These are phyloP conservation scores for Penicillium sp. DNA, from an alignment of 2,329 filamentous ascomycete species.

Conservation along the genomic window DNA sequence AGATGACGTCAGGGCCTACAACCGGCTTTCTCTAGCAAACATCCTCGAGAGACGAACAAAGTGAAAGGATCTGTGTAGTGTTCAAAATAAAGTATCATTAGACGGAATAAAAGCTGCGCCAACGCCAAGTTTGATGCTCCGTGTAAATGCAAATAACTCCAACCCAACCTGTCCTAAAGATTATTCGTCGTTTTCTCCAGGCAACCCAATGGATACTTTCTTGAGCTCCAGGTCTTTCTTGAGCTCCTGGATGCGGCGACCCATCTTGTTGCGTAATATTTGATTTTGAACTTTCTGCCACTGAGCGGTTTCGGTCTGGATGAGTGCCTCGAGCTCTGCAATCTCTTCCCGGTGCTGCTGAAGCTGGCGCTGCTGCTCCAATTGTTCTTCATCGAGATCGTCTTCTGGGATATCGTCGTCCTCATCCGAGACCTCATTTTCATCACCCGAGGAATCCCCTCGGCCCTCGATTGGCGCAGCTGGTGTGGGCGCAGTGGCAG, in stretches of 20 bases:
- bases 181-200: slow-evolving; percentile 35
- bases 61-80: not conserved
- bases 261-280: slow-evolving; percentile 47
- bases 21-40: slow-evolving; percentile 6
- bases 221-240: slow-evolving; percentile 48
- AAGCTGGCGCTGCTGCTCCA: slow-evolving; percentile 43
- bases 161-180: not conserved
- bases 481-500: slow-evolving; percentile 35
- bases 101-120: not conserved
- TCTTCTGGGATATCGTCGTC: slow-evolving; percentile 39
- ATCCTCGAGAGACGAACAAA: not conserved
- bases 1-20: slow-evolving; percentile 25
- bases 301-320: slow-evolving; percentile 40
- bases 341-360: slow-evolving; percentile 50
- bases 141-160: slow-evolving; percentile 1
- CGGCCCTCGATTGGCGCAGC: slow-evolving; percentile 31
- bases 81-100: not conserved
- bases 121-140: not conserved
- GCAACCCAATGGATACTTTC: slow-evolving; percentile 45
- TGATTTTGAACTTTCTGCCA: slow-evolving; percentile 44
- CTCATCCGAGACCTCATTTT: slow-evolving; percentile 41
- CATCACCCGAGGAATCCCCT: slow-evolving; percentile 44
- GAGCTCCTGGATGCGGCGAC: slow-evolving; percentile 45
- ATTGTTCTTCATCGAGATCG: slow-evolving; percentile 47
- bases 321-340: slow-evolving; percentile 43